Conservation (phyloP, 768 basidiomycete species). For the Podaxis sp. region DNA sequence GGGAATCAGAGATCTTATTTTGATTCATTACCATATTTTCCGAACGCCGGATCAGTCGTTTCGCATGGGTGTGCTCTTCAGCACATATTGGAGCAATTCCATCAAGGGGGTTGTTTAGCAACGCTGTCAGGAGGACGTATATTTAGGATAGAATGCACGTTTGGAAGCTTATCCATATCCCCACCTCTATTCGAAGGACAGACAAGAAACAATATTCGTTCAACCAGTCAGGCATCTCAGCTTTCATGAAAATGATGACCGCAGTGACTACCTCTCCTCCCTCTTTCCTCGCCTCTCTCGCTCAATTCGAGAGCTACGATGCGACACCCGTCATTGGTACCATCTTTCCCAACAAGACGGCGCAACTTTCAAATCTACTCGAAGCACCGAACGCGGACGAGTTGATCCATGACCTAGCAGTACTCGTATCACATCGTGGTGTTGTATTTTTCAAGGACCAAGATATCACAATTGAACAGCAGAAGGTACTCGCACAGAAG, state of each 20-base stretch:
- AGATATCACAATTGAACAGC: slow-evolving; percentile 46
- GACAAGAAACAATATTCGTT: too few relatives aligned
- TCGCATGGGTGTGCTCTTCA: too few relatives aligned
- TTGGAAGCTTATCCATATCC: not conserved
- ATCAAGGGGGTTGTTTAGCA: too few relatives aligned
- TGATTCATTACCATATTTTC: too few relatives aligned
- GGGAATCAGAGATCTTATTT: too few relatives aligned
- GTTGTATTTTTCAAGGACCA: slow-evolving; percentile 69
- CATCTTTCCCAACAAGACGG: slow-evolving; percentile 40
- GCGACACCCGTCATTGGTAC: slow-evolving; percentile 60
- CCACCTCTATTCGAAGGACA: too few relatives aligned
- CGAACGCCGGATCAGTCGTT: too few relatives aligned
- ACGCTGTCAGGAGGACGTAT: too few relatives aligned
- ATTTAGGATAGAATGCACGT: not conserved
- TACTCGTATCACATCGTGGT: slow-evolving; percentile 52
- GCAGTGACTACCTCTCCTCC: not conserved
- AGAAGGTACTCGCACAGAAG: slow-evolving; percentile 45
- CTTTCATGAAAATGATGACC: too few relatives aligned
- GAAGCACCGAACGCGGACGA: slow-evolving; percentile 45
- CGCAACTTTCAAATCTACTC: slow-evolving; percentile 48
- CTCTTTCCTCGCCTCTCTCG: slow-evolving; percentile 35
- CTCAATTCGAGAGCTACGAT: slow-evolving; percentile 33
- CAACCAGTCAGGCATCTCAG: too few relatives aligned
- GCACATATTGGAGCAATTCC: too few relatives aligned
- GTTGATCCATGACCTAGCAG: slow-evolving; percentile 53